A percentile compares a stretch with the other conserved stretches of the same genome.
Conservation (phyloP, 2,329 filamentous ascomycete species). For the Fusarium incarnatum region DNA sequence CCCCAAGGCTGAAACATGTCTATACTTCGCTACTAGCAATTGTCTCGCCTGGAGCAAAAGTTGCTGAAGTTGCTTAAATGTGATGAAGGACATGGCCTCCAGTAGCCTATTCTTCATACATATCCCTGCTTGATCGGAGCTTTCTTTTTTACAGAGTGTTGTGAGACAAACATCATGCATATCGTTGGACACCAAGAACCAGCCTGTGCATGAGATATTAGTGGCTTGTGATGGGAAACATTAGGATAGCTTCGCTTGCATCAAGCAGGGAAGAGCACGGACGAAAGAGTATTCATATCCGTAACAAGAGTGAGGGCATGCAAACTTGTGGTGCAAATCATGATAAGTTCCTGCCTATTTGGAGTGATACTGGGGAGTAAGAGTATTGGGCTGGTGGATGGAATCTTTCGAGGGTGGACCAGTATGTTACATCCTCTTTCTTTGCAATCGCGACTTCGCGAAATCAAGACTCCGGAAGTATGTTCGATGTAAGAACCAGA, state of each 20-base stretch:
- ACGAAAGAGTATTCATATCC: background rate
- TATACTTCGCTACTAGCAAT: background rate
- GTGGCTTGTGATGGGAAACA: conserved; percentile 1
- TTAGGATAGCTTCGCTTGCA: background rate
- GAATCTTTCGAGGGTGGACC: background rate
- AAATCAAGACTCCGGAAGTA: background rate
- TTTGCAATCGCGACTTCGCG: background rate
- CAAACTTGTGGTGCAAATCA: background rate
- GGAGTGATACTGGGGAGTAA: background rate
- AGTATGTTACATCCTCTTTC: background rate
- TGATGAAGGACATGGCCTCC: background rate
- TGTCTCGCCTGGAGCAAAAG: background rate
- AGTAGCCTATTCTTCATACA: background rate
- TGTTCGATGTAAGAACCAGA: background rate
- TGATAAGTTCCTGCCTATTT: background rate
- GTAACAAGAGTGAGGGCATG: background rate
- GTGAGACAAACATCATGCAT: background rate
- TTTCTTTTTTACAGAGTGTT: background rate
- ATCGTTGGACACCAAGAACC: background rate
- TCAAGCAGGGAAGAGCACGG: background rate
- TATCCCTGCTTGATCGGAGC: background rate
- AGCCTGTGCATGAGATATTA: background rate
- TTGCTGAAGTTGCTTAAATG: background rate
- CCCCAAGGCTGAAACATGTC: background rate
- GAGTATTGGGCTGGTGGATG: conserved; percentile 2